Percentiles rank a stretch among this genome's conserved stretches.
phyloP scores from a whole-genome alignment of 2,329 filamentous ascomycete genomes.

The Fusarium sororula region DNA sequence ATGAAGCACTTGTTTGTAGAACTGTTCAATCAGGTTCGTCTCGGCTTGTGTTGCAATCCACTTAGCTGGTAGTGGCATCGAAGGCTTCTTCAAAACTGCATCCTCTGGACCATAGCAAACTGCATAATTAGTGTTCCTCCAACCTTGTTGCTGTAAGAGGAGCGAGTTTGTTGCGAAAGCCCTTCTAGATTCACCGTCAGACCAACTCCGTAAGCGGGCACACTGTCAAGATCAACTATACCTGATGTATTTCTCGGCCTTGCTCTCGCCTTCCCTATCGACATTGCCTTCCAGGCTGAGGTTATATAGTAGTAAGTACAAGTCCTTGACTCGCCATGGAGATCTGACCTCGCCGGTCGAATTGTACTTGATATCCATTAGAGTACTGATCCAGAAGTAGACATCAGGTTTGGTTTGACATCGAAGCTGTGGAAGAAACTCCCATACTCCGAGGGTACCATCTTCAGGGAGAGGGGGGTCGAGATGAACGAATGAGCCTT shows the following conservation, averaged over 20 bases:
- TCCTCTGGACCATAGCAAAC: background rate
- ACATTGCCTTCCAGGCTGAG: no score
- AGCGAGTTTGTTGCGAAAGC: background rate
- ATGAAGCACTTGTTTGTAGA: background rate
- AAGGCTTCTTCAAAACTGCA: background rate
- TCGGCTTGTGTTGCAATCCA: background rate
- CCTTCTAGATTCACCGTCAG: no score
- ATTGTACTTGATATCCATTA: background rate
- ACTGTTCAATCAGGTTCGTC: background rate
- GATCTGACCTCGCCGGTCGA: background rate
- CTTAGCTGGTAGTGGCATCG: background rate
- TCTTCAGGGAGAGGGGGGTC: background rate
- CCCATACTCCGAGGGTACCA: background rate
- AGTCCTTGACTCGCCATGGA: background rate
- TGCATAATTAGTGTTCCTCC: background rate
- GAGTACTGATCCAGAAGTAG: background rate
- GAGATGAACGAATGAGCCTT: background rate
- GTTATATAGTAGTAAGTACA: no score
- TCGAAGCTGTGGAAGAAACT: background rate
- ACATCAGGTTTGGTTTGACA: background rate
- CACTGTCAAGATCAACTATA: no score
- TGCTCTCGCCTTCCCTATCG: no score
- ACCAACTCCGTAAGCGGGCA: no score
- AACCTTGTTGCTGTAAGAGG: background rate
- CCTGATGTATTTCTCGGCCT: no score